Base-by-base conservation (phyloP, 768 basidiomycete genomes). In the Goffeauzyma gilvescens region DNA sequence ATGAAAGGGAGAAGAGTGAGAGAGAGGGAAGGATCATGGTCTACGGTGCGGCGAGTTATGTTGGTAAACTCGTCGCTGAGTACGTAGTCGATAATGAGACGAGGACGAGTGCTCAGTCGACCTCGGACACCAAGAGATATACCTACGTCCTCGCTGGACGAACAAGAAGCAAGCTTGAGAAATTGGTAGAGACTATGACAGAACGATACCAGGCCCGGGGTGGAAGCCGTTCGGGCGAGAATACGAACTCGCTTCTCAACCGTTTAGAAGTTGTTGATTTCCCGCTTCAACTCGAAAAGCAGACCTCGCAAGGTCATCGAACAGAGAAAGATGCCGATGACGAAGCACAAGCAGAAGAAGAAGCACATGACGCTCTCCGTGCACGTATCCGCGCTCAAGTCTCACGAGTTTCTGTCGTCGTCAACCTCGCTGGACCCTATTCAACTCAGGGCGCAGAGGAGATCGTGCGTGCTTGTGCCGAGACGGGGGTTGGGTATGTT, bases 401-500 rank as follows among this genome's bases (percentile, higher is more conserved):
- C n/a, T 26, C 24, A 6, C 18, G 2, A n/a, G 9, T 14, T 42
- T 17, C 25, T 21, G 10, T 31, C 40, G 4, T 41, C 5, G 3
- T 7, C 10, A n/a, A n/a, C n/a, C n/a, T 2, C 6, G 13, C 30
- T 58, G 60, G 61, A 3, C 61, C 61, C 2, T 63, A 50, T 34
- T 50, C 50, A 23, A 47, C 40, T 42, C 55, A 63, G 22, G 51
- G 58, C 42, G 61, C 55, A 13, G 60, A 62, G 53, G 42, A 50
- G 9, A 41, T 62, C 17, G 52, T 62, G 41, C 36, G 32, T 44
- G 77, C 79, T 4, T 90, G 86, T 49, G 79, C 77, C 4, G 66
- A 66, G 26, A 66, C 78, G 45, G 77, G 80, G 5, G 71, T 74
- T 6, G 83, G 89, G 62, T 90, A 90, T 58, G 75, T 85, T 21